Percentiles rank a stretch among this genome's conserved stretches.
Evolutionary conservation across 176 grass and related monocot species (phyloP).

Genomic region (Cocos nucifera): DNA sequence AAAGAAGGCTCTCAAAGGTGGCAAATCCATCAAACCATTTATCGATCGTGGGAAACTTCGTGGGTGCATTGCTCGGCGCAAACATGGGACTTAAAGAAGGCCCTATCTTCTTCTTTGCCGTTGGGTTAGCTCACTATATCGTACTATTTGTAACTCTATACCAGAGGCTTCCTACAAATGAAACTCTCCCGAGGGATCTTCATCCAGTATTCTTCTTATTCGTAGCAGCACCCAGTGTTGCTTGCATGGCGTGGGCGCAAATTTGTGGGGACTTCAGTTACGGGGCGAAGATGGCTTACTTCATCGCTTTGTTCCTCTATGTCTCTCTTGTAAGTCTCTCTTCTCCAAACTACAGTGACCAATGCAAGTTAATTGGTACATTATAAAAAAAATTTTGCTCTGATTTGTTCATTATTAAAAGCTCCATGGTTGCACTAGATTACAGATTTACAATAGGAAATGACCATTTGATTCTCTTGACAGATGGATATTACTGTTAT

Average conservation of each 20-base stretch:
- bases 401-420: too few relatives aligned
- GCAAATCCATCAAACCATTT: constrained; percentile 87
- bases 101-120: constrained; percentile 79
- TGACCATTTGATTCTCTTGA: too few relatives aligned
- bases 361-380: too few relatives aligned
- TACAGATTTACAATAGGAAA: too few relatives aligned
- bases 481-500: too few relatives aligned
- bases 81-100: constrained; percentile 66
- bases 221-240: constrained; percentile 73
- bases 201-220: constrained; percentile 98
- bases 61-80: constrained; percentile 70
- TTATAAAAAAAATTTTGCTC: too few relatives aligned
- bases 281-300: constrained; percentile 58
- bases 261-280: constrained; percentile 61
- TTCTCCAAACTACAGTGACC: too few relatives aligned
- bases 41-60: constrained; percentile 88
- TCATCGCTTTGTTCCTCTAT: constrained; percentile 88
- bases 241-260: constrained; percentile 82
- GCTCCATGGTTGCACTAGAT: too few relatives aligned
- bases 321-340: constrained; percentile 58
- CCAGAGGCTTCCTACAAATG: constrained; percentile 80
- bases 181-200: constrained; percentile 82
- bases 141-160: constrained; percentile 96
- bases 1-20: constrained; percentile 64
- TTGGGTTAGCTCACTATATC: constrained; percentile 79